Percentiles rank a stretch among this genome's conserved stretches.
Evolutionary conservation across 306 rosid genomes (phyloP).

Genomic region (Hippophae rhamnoides): DNA sequence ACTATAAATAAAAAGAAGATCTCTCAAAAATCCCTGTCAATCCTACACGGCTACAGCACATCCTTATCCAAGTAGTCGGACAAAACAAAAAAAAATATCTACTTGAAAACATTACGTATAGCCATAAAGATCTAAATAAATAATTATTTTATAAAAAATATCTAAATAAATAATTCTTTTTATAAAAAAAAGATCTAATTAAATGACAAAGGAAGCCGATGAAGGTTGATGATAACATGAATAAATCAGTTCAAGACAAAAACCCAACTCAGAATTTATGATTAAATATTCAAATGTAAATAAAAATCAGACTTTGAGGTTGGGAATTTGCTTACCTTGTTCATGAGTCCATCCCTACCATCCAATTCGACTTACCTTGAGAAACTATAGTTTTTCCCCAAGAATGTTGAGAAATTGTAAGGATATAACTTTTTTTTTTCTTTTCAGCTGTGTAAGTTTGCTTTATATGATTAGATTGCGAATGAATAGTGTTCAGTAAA

Average conservation of each 20-base stretch:
- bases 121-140: not conserved
- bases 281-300: too few relatives aligned
- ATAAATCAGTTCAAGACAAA: not conserved
- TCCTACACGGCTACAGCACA: constrained; percentile 14
- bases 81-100: constrained; percentile 11
- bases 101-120: not conserved
- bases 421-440: not conserved
- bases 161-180: too few relatives aligned
- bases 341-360: not conserved
- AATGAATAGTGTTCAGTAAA: not conserved
- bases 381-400: not conserved
- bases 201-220: constrained; percentile 12
- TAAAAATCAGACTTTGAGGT: not conserved
- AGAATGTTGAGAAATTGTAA: constrained; percentile 12
- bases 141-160: too few relatives aligned
- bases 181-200: not conserved
- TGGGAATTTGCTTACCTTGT: constrained; percentile 8
- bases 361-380: not conserved
- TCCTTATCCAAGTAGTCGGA: constrained; percentile 21
- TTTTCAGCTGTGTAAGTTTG: too few relatives aligned
- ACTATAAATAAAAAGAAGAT: constrained; percentile 4
- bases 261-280: not conserved
- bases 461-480: not conserved
- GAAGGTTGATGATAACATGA: not conserved
- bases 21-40: constrained; percentile 19